Conservation (phyloP, 257 asterid genomes). For the Solanum okadae region DNA sequence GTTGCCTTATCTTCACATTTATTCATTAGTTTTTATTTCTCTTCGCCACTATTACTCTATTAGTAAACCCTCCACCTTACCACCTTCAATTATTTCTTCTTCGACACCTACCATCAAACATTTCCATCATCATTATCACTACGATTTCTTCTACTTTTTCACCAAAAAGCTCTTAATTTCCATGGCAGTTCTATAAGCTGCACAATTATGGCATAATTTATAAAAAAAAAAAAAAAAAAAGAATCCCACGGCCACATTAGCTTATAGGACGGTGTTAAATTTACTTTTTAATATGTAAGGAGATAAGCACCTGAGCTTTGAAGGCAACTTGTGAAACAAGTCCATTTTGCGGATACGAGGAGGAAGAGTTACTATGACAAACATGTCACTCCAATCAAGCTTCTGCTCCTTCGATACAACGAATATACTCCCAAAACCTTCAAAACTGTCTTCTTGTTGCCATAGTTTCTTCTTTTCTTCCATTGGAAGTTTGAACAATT, state of each 20-base stretch:
- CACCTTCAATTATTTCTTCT: too few relatives aligned
- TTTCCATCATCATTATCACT: too few relatives aligned
- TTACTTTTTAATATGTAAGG: not conserved
- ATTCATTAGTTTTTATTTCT: too few relatives aligned
- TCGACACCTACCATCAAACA: too few relatives aligned
- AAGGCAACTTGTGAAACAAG: constrained; percentile 42
- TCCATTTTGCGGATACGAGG: constrained; percentile 24
- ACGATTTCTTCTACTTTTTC: too few relatives aligned
- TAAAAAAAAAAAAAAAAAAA: too few relatives aligned
- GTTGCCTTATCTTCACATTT: too few relatives aligned
- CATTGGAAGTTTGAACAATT: not conserved
- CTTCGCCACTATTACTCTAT: too few relatives aligned
- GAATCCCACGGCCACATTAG: not conserved
- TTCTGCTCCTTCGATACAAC: not conserved
- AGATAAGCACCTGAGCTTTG: constrained; percentile 24
- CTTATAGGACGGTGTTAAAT: not conserved
- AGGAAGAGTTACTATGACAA: constrained; percentile 34
- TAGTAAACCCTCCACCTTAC: too few relatives aligned
- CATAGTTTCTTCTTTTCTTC: not conserved
- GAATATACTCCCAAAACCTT: not conserved
- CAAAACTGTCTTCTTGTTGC: not conserved
- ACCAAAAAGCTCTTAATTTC: too few relatives aligned
- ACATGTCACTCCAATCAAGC: constrained; percentile 59
- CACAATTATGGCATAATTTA: too few relatives aligned
- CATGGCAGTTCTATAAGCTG: too few relatives aligned